Conservation (phyloP, 495 filamentous ascomycete genomes). For the Hyaloscypha variabilis region DNA sequence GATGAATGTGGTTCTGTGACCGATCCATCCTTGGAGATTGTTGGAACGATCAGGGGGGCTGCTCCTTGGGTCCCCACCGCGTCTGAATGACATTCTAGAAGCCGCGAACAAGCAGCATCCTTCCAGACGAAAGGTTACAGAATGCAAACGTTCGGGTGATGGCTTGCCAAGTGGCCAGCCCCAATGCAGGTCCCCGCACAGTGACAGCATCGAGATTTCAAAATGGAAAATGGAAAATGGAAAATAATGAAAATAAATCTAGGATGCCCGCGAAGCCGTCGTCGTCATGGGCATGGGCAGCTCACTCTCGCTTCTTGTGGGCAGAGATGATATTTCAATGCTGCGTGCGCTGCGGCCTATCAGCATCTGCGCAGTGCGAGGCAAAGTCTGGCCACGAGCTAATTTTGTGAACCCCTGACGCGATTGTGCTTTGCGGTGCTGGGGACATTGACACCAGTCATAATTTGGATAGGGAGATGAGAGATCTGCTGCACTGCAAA, state of each 20-base stretch:
- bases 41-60: neutral
- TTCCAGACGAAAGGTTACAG: conserved; percentile 1
- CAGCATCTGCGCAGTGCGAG: neutral
- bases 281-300: neutral
- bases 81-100: conserved; percentile 2
- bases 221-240: neutral
- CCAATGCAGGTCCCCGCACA: neutral
- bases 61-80: neutral
- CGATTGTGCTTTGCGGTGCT: neutral
- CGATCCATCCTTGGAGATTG: neutral
- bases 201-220: neutral
- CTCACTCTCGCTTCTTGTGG: neutral
- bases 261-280: neutral
- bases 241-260: neutral
- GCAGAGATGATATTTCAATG: conserved; percentile 1
- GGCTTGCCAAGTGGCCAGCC: conserved; percentile 1
- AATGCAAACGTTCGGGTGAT: conserved; percentile 6
- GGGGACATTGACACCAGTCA: neutral
- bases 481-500: neutral
- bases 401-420: conserved; percentile 5
- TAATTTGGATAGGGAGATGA: neutral
- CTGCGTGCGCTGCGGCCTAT: neutral
- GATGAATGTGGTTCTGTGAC: neutral
- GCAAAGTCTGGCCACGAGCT: neutral
- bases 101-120: neutral